These are phyloP conservation scores for Scedosporium aurantiacum DNA, from an alignment of 2,329 filamentous ascomycete species.

Conservation along the genomic window DNA sequence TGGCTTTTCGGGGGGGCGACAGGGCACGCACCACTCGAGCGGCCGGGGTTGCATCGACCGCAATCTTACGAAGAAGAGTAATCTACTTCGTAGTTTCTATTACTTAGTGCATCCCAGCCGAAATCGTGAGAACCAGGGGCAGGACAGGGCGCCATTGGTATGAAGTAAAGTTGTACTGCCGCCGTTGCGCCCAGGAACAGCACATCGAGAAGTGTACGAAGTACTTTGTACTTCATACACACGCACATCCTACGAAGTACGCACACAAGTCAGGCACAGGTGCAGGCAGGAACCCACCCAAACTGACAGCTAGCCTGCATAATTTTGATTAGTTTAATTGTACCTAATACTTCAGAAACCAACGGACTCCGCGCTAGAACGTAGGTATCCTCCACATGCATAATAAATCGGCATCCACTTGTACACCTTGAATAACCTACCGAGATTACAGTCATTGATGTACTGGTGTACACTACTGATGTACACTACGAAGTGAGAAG, in stretches of 20 bases:
- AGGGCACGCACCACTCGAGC: background rate
- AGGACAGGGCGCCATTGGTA: background rate
- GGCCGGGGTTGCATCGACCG: background rate
- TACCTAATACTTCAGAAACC: background rate
- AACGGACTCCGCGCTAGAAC: too few species aligned
- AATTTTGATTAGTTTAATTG: background rate
- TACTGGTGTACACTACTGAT: too few species aligned
- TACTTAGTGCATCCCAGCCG: background rate
- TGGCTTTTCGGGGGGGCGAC: background rate
- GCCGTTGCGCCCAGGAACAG: background rate
- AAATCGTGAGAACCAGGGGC: background rate
- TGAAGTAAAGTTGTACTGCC: background rate
- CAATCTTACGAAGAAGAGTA: background rate
- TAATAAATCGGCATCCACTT: background rate
- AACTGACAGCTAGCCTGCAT: background rate
- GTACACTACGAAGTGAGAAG: too few species aligned
- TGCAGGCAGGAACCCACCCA: background rate
- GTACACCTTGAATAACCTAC: background rate
- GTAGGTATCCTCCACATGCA: background rate
- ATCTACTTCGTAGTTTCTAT: background rate
- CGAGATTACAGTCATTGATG: background rate
- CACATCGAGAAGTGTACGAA: too few species aligned
- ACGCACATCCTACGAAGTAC: too few species aligned
- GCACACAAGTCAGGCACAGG: background rate
- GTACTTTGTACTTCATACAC: background rate